Conservation (phyloP, 768 basidiomycete species). For the Sistotremastrum suecicum region DNA sequence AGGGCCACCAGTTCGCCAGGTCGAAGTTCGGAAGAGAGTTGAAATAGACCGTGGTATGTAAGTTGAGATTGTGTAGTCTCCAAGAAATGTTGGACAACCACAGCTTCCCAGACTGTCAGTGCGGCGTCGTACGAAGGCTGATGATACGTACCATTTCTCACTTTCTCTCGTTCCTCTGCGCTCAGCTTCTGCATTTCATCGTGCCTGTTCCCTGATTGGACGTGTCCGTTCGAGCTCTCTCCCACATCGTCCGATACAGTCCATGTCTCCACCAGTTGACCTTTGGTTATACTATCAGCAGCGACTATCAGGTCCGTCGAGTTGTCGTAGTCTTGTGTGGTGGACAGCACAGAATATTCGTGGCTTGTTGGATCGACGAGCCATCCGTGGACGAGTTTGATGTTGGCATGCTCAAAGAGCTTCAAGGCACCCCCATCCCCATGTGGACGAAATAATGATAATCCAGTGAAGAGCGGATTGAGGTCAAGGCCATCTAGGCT, state of each 20-base stretch:
- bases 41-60: constrained; percentile 79
- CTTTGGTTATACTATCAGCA: constrained; percentile 61
- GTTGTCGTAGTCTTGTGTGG: constrained; percentile 54
- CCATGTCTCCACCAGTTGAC: constrained; percentile 30
- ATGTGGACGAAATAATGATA: constrained; percentile 53
- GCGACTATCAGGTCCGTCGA: constrained; percentile 65
- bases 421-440: constrained; percentile 64
- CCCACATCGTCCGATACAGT: constrained; percentile 13
- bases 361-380: constrained; percentile 54
- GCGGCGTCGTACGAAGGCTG: neutral
- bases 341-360: constrained; percentile 40
- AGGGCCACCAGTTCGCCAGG: constrained; percentile 63
- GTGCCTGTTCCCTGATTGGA: constrained; percentile 4
- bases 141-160: constrained; percentile 49
- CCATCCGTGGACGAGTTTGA: constrained; percentile 84
- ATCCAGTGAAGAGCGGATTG: constrained; percentile 67
- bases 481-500: constrained; percentile 72
- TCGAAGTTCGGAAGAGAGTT: constrained; percentile 38
- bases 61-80: constrained; percentile 64
- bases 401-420: constrained; percentile 71
- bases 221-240: constrained; percentile 8
- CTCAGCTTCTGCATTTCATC: constrained; percentile 21
- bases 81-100: constrained; percentile 54
- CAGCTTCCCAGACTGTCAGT: constrained; percentile 29
- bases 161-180: constrained; percentile 42